Evolutionary conservation across 2,329 filamentous ascomycete species (phyloP), one percentile per base, ranked within the genome.

Genomic region (Diaporthe ilicicola): DNA sequence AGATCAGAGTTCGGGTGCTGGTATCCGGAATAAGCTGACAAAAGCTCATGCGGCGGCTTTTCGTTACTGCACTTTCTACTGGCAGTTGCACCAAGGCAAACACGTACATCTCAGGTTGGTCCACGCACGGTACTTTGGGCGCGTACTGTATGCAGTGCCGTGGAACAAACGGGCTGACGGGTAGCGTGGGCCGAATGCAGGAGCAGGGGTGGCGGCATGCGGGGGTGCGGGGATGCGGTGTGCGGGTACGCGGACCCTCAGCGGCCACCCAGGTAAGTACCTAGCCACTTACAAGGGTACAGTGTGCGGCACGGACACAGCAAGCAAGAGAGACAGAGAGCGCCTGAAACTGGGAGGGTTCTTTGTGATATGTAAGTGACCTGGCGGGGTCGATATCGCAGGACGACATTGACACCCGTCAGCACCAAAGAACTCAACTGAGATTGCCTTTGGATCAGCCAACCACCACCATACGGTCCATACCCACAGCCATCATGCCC

Each of bases 401-500:
- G 13, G 50, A 55, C 10, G 3, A 15, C 32, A 15, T 37, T 53
- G 27, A n/a, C 3, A 29, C 27, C 10, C 19, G 17, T n/a, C 27
- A 22, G 5, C 34, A 9, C 53, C 10, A 22, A 37, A 2, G 10
- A 34, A 22, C 29, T 37, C 19, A 22, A 22, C 10, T 22, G 32
- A 22, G 29, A 5, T 19, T 12, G 8, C 17, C 9, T 22, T 15
- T 3, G 29, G 27, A 54, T 4, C 19, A 55, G 19, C 32, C 2
- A 2, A 13, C 19, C 5, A 13, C 19, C 53, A 55, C 8, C n/a
- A n/a, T n/a, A n/a, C n/a, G n/a, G n/a, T n/a, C n/a, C n/a, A n/a
- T n/a, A n/a, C 29, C n/a, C 13, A 42, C n/a, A 29, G 12, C 9
- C 62, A n/a, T 9, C 69, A 53, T 73, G 74, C 42, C 29, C 19